A percentile compares a stretch with the other conserved stretches of the same genome.
These are phyloP conservation scores for Xerocomus potaroensis DNA, from an alignment of 768 basidiomycete genomes.

Conservation along the genomic window DNA sequence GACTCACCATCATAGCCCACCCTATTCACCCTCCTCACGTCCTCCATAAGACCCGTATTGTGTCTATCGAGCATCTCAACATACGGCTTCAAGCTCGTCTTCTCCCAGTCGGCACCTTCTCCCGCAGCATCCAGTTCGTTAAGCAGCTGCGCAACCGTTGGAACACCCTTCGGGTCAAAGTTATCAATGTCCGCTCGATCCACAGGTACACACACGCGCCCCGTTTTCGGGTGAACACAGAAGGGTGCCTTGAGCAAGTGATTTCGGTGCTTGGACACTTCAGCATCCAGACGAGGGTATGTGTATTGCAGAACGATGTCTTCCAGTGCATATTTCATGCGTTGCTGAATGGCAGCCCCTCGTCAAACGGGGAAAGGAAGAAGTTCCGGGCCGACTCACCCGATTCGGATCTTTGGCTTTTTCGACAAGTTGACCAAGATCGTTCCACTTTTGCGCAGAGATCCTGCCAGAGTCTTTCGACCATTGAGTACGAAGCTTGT, in stretches of 20 bases:
- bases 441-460: slow-evolving; percentile 73
- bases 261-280: slow-evolving; percentile 96
- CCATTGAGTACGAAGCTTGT: slow-evolving; percentile 58
- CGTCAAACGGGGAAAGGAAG: neutral
- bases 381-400: neutral
- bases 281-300: slow-evolving; percentile 93
- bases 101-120: slow-evolving; percentile 74
- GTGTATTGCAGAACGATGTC: slow-evolving; percentile 92
- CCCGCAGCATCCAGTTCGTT: slow-evolving; percentile 62
- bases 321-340: slow-evolving; percentile 55
- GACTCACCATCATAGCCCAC: slow-evolving; percentile 17
- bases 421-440: slow-evolving; percentile 43
- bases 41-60: slow-evolving; percentile 30
- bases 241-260: slow-evolving; percentile 98
- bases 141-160: slow-evolving; percentile 82
- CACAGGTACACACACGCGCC: slow-evolving; percentile 91
- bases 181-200: slow-evolving; percentile 69
- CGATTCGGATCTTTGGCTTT: slow-evolving; percentile 35
- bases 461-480: slow-evolving; percentile 42
- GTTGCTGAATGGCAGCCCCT: slow-evolving; percentile 12
- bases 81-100: slow-evolving; percentile 84
- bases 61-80: slow-evolving; percentile 88
- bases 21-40: slow-evolving; percentile 24
- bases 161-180: slow-evolving; percentile 83
- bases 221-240: slow-evolving; percentile 95